Percentiles rank a stretch among this genome's conserved stretches.
Conservation (phyloP, 2,329 filamentous ascomycete species). For the Chrysoporthe puriensis region DNA sequence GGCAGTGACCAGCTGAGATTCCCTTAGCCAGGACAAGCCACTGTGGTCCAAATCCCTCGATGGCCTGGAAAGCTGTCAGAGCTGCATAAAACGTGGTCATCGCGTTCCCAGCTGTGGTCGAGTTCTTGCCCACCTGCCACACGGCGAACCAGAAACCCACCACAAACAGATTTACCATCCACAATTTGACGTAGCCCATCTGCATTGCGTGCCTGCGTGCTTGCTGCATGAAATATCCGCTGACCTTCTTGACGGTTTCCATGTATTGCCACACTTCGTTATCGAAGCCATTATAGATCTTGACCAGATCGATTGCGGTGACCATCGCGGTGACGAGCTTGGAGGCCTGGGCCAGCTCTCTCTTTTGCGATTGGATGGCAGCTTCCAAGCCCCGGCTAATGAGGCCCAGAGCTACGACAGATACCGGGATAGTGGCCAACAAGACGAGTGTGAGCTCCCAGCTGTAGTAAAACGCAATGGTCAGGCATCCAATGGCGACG, state of each 20-base stretch:
- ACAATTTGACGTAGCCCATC: slow-evolving; percentile 72
- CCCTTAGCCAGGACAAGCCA: slow-evolving; percentile 80
- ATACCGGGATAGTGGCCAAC: slow-evolving; percentile 72
- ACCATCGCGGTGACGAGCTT: slow-evolving; percentile 73
- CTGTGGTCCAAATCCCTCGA: slow-evolving; percentile 76
- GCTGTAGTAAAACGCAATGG: slow-evolving; percentile 75
- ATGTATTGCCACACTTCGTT: slow-evolving; percentile 71
- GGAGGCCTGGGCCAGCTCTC: slow-evolving; percentile 69
- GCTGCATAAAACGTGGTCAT: slow-evolving; percentile 86
- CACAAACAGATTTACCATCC: slow-evolving; percentile 79
- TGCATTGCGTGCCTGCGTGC: slow-evolving; percentile 72
- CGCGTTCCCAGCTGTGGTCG: slow-evolving; percentile 65
- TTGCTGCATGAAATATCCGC: slow-evolving; percentile 67
- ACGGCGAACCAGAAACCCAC: slow-evolving; percentile 90
- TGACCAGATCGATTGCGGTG: slow-evolving; percentile 79
- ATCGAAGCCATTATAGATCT: slow-evolving; percentile 77
- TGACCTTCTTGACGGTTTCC: slow-evolving; percentile 59
- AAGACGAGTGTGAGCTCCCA: slow-evolving; percentile 86
- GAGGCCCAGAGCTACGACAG: slow-evolving; percentile 61
- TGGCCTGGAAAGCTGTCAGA: slow-evolving; percentile 73
- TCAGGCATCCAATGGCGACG: slow-evolving; percentile 67
- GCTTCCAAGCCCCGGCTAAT: slow-evolving; percentile 65
- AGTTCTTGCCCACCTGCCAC: slow-evolving; percentile 64
- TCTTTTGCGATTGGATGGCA: slow-evolving; percentile 71
- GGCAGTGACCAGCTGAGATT: slow-evolving; percentile 68